These are phyloP conservation scores for Candida fluviatilis DNA, from an alignment of 805 yeast genomes.

Conservation along the genomic window DNA sequence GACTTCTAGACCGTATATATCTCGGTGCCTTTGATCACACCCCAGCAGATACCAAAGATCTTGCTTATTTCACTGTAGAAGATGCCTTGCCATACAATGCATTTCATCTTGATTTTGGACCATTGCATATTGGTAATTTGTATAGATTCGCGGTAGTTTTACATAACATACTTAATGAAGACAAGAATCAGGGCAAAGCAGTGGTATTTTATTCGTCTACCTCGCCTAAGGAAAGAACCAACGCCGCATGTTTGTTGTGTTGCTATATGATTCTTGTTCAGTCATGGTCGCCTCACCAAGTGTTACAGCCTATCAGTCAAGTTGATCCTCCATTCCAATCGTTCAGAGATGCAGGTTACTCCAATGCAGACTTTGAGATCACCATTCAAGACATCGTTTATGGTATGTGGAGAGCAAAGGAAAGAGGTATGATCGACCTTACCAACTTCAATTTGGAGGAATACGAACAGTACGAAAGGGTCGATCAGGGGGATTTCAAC, in stretches of 20 bases:
- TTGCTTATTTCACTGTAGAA: constrained; percentile 87
- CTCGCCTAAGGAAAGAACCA: constrained; percentile 76
- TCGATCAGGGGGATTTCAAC: constrained; percentile 96
- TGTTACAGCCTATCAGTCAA: constrained; percentile 89
- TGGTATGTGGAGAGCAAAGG: constrained; percentile 97
- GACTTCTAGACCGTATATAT: constrained; percentile 60
- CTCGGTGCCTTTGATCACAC: constrained; percentile 81
- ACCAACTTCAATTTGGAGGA: constrained; percentile 86
- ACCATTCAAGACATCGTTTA: constrained; percentile 93
- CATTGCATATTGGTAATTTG: constrained; percentile 86
- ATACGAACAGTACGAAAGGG: constrained; percentile 91
- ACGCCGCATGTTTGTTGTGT: constrained; percentile 90
- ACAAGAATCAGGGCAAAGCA: constrained; percentile 78
- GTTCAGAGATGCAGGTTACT: constrained; percentile 96
- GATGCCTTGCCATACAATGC: constrained; percentile 88
- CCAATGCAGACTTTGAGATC: constrained; percentile 89
- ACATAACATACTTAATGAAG: constrained; percentile 87
- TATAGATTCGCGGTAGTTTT: constrained; percentile 93
- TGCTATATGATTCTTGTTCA: constrained; percentile 95
- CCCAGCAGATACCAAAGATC: constrained; percentile 71
- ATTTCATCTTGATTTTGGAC: constrained; percentile 97
- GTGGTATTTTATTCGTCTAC: constrained; percentile 87
- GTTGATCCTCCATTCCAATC: constrained; percentile 91
- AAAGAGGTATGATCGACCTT: constrained; percentile 81
- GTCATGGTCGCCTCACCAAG: constrained; percentile 98